A percentile compares a stretch with the other conserved stretches of the same genome.
These are phyloP conservation scores for Centaurea solstitialis DNA, from an alignment of 129 eudicot species.

Conservation along the genomic window DNA sequence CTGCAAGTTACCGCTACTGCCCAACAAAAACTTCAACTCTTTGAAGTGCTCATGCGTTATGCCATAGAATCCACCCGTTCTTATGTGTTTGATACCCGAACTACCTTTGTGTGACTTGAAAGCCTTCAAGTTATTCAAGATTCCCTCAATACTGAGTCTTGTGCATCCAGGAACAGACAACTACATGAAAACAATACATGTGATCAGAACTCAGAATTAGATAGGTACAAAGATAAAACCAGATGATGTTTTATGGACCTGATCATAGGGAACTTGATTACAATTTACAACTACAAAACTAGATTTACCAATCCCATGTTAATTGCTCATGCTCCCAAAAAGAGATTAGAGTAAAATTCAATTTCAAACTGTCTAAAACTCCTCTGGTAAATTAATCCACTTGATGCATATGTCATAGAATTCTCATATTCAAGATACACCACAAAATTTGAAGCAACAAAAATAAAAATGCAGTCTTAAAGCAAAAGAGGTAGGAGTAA, in stretches of 20 bases:
- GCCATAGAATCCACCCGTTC: conserved; percentile 77
- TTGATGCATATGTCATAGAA: background rate
- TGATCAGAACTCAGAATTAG: conserved; percentile 7
- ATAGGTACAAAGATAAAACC: background rate
- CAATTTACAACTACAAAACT: no score
- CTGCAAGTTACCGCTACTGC: conserved; percentile 24
- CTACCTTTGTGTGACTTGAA: conserved; percentile 33
- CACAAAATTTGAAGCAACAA: background rate
- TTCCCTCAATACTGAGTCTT: conserved; percentile 64
- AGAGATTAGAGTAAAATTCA: no score
- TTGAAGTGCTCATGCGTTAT: conserved; percentile 61
- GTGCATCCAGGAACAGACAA: conserved; percentile 82
- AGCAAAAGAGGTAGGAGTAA: background rate
- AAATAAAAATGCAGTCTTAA: background rate
- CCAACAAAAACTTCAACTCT: conserved; percentile 57
- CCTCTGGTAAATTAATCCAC: background rate
- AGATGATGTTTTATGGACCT: background rate
- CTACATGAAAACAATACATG: conserved; percentile 33
- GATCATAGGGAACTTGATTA: background rate
- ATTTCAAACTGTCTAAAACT: no score
- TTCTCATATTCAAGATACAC: background rate
- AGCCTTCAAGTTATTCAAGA: conserved; percentile 47
- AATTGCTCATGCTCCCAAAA: no score
- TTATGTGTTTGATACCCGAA: conserved; percentile 58
- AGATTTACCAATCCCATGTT: no score